Evolutionary conservation across 192 early-diverging fungal species (phyloP), one percentile per base, ranked within the genome.

Genomic region (Phycomyces nitens): DNA sequence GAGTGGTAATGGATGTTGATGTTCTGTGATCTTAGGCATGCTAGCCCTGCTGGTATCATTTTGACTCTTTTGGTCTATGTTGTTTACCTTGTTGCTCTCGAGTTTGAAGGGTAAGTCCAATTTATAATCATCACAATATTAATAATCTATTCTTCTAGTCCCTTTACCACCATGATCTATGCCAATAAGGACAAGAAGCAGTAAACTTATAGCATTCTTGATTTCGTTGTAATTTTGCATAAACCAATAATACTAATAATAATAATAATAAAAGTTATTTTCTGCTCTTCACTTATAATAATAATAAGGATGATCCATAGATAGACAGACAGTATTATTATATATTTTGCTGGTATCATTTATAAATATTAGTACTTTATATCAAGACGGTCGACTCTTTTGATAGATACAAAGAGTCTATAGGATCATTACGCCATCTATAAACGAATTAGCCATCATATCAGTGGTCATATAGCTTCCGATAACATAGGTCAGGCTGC

Each of bases 91-190:
- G 60, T 93, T 59, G 93, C 93, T 6, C 77, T 94, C 58, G 69
- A 68, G 57, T 92, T 75, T 64, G 93, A 95, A 73, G 93, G 88
- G 84, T 89, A 88, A 69, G 66, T 70, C 2, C 20, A 44, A 27
- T 29, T n/a, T n/a, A 29, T 4, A 51, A n/a, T 47, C 51, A 50
- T 38, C 11, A 18, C 22, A 22, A 8, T 56, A 10, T 22, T 26
- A 20, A 20, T 56, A 26, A 21, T 50, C 8, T 55, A 21, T 51
- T 22, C 55, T 60, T 64, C 16, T 71, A 88, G 86, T 12, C 92
- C 92, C 10, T 94, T 94, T 70, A 94, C 92, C 16, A 72, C 79
- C 9, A 80, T 82, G 82, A 94, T 94, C 61, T 94, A 94, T 73
- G 76, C 78, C 41, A 84, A 86, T 42, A 74, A 78, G 58, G 77